Conservation (phyloP, 2,329 filamentous ascomycete species). For the Fusarium anguioides region DNA sequence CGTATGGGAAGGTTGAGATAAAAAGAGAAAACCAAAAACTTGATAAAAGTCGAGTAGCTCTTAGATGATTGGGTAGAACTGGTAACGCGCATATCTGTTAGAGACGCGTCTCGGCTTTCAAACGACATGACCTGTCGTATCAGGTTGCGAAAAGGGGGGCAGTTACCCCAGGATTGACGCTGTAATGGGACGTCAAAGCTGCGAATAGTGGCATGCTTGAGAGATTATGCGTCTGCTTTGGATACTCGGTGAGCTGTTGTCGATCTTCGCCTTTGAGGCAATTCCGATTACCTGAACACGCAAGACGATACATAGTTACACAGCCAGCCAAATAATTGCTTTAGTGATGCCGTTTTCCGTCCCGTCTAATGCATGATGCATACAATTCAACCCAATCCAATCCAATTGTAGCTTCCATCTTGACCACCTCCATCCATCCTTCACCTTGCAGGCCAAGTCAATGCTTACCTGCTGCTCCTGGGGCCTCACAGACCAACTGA, state of each 20-base stretch:
- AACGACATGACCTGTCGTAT: conserved; percentile 38
- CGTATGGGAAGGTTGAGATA: not conserved
- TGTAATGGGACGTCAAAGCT: conserved; percentile 29
- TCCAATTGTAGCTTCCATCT: conserved; percentile 37
- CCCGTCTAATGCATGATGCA: conserved; percentile 25
- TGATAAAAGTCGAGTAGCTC: not conserved
- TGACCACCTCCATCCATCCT: not conserved
- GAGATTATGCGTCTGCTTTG: conserved; percentile 1
- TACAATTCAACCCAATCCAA: conserved; percentile 31
- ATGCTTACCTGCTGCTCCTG: conserved; percentile 26
- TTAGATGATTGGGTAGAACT: conserved; percentile 6
- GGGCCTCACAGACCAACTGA: conserved; percentile 40
- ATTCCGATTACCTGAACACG: conserved; percentile 7
- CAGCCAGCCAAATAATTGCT: conserved; percentile 6
- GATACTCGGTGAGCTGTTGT: conserved; percentile 16
- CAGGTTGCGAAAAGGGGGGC: conserved; percentile 23
- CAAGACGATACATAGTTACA: conserved; percentile 1
- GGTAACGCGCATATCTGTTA: conserved; percentile 5
- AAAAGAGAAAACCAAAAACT: not conserved
- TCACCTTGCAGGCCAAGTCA: conserved; percentile 21
- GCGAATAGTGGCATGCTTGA: conserved; percentile 30
- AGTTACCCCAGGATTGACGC: conserved; percentile 42
- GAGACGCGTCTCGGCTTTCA: conserved; percentile 37
- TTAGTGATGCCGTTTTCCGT: conserved; percentile 28
- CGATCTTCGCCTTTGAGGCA: not conserved